Base-by-base conservation (phyloP, 2,329 filamentous ascomycete genomes). In the Onygena corvina region DNA sequence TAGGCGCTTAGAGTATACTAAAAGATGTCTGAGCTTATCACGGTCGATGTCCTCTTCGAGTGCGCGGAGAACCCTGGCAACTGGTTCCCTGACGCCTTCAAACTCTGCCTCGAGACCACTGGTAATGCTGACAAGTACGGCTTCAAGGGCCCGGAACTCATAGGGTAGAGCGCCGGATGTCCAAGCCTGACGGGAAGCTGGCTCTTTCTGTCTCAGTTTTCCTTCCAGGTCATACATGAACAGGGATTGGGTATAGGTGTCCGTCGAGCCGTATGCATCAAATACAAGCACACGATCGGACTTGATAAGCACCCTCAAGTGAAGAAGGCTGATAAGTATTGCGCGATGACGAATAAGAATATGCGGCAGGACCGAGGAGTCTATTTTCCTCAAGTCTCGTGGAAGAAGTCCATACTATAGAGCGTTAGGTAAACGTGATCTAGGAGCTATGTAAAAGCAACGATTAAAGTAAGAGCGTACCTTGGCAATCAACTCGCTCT, bases 151-250 rank as follows among this genome's bases (percentile, higher is more conserved):
- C 23, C 92, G 84, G 66, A 96, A 94, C 65, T 98, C 92, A 66
- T 98, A 98, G 0, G 92, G 86, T 3, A 98, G 74, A 2, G 79
- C 77, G 30, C 75, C 76, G 3, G 61, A 58, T 3, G 58, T 57
- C 46, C 60, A 62, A 12, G 78, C 75, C 30, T 71, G 68, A n/a
- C 71, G 67, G 0, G 75, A 71, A 1, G 49, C 38, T 36, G 51
- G 48, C 9, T 57, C 75, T 64, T 88, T 90, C 61, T 94, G 87
- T 54, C 86, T 83, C 38, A 98, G 73, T 63, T 94, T 94, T 9
- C 86, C 86, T 65, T 96, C 88, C 16, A 98, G 71, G 61, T 96
- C 92, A 67, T 96, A 95, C 80, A 98, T 94, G 70, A 98, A 98
- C 11, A 92, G 80, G 3, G 88, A 94, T 65, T 96, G 92, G 27